phyloP scores from a whole-genome alignment of 495 filamentous ascomycete species.

The Delitschia confertaspora region DNA sequence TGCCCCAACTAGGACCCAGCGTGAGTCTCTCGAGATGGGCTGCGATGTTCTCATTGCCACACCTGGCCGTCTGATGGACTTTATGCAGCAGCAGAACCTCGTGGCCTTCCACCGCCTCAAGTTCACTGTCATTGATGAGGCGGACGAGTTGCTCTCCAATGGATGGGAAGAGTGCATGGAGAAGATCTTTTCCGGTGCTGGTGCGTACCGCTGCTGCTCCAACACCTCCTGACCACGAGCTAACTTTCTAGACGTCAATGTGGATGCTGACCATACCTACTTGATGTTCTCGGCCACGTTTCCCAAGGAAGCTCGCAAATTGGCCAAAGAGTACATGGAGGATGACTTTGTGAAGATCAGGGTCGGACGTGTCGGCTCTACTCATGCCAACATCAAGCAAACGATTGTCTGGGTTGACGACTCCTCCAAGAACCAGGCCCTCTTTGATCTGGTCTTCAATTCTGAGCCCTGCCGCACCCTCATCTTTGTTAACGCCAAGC shows the following conservation, averaged over 20 bases:
- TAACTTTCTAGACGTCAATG: slow-evolving; percentile 47
- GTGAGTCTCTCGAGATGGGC: slow-evolving; percentile 63
- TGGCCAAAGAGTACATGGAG: slow-evolving; percentile 66
- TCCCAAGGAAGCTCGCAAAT: slow-evolving; percentile 59
- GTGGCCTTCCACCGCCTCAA: slow-evolving; percentile 68
- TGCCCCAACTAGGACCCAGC: slow-evolving; percentile 55
- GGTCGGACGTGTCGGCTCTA: slow-evolving; percentile 75
- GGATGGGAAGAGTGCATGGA: slow-evolving; percentile 68
- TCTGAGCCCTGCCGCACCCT: slow-evolving; percentile 68
- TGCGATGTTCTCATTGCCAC: slow-evolving; percentile 87
- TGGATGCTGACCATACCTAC: slow-evolving; percentile 72
- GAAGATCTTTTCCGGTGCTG: slow-evolving; percentile 66
- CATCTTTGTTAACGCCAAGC: slow-evolving; percentile 80
- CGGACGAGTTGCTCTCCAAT: slow-evolving; percentile 74
- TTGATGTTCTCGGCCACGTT: slow-evolving; percentile 97
- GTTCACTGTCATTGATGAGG: slow-evolving; percentile 87
- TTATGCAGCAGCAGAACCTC: slow-evolving; percentile 59
- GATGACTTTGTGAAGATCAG: slow-evolving; percentile 65
- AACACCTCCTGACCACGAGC: slow-evolving; percentile 7
- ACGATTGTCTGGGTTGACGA: slow-evolving; percentile 55
- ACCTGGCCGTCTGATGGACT: slow-evolving; percentile 75
- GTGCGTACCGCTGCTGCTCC: slow-evolving; percentile 41
- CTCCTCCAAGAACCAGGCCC: slow-evolving; percentile 53
- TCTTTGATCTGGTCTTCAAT: slow-evolving; percentile 63
- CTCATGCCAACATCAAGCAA: slow-evolving; percentile 73